Percentiles rank a stretch among this genome's conserved stretches.
Evolutionary conservation across 257 asterid genomes (phyloP).

Genomic region (Capsicum rhomboideum): DNA sequence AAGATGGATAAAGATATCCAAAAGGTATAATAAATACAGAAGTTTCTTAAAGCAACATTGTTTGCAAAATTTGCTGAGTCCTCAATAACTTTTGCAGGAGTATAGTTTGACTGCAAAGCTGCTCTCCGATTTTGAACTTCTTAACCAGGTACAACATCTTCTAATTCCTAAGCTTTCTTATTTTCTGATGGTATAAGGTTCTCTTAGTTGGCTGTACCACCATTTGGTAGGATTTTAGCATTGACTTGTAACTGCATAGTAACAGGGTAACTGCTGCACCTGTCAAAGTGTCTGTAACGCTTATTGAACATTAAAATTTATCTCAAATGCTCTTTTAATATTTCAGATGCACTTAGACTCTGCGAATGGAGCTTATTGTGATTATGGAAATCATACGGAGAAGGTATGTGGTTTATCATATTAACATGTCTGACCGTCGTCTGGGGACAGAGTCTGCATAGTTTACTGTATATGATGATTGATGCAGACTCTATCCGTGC

Average conservation of each 20-base stretch:
- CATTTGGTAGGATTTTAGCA: neutral
- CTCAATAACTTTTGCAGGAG: slow-evolving; percentile 47
- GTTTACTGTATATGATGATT: neutral
- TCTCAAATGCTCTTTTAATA: slow-evolving; percentile 7
- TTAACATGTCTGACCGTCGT: neutral
- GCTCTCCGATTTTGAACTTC: slow-evolving; percentile 87
- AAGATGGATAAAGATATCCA: slow-evolving; percentile 33
- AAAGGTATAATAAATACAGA: neutral
- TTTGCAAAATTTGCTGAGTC: slow-evolving; percentile 1
- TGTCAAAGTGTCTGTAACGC: slow-evolving; percentile 2
- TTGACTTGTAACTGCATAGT: neutral
- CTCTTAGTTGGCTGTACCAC: neutral
- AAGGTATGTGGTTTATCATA: slow-evolving; percentile 40
- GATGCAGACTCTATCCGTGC: neutral
- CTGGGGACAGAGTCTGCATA: neutral
- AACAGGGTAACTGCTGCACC: neutral
- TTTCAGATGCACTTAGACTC: slow-evolving; percentile 79
- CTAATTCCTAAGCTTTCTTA: neutral
- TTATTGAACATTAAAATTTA: neutral
- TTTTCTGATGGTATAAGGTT: neutral
- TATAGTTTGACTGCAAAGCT: slow-evolving; percentile 55
- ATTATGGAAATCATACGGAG: slow-evolving; percentile 92
- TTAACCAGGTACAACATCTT: slow-evolving; percentile 50
- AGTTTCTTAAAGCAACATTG: neutral
- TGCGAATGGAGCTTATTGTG: slow-evolving; percentile 70